Evolutionary conservation across 148 eudicot species (phyloP).

Genomic region (Polygonum aviculare): DNA sequence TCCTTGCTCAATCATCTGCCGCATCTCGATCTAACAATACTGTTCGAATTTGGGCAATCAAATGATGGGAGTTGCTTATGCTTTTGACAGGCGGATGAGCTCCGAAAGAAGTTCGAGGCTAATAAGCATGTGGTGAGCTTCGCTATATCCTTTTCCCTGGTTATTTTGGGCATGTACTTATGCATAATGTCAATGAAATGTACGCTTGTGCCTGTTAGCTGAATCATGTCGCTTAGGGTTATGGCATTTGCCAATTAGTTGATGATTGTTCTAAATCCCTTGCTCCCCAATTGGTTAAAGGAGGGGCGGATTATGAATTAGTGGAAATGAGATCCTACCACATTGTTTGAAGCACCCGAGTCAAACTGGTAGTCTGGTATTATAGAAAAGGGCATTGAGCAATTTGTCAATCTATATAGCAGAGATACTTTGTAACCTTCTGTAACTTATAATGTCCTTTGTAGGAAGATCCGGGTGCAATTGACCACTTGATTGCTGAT

Average conservation of each 20-base stretch:
- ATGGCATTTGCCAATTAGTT: neutral
- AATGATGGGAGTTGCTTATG: neutral
- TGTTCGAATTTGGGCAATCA: neutral
- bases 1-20: neutral
- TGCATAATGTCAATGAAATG: neutral
- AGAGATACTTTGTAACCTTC: neutral
- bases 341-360: neutral
- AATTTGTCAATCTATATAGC: neutral
- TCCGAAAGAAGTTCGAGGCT: conserved; percentile 76
- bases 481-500: conserved; percentile 72
- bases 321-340: neutral
- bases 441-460: conserved; percentile 13
- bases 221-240: neutral
- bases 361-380: neutral
- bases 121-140: conserved; percentile 59
- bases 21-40: neutral
- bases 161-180: neutral
- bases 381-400: neutral
- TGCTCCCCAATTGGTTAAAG: neutral
- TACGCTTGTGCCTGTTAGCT: neutral
- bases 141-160: neutral
- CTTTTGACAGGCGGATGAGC: conserved; percentile 65
- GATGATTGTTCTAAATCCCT: neutral
- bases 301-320: neutral
- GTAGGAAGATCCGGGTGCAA: conserved; percentile 75